Percentiles rank a stretch among this genome's conserved stretches.
phyloP scores from a whole-genome alignment of 495 filamentous ascomycete genomes.

The Aspergillus bridgeri region DNA sequence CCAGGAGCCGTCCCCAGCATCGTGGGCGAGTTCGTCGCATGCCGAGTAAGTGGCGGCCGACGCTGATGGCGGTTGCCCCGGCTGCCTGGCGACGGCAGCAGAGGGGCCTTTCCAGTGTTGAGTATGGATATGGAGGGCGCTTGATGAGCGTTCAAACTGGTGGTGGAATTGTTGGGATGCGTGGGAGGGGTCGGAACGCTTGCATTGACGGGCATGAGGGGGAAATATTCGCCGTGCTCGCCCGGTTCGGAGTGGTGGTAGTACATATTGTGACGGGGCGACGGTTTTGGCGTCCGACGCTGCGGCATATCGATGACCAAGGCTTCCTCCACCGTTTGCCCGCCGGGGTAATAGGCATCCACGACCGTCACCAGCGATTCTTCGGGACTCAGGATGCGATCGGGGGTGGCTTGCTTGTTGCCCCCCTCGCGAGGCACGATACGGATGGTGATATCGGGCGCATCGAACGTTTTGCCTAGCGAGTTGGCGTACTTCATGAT shows the following conservation, averaged over 20 bases:
- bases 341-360: slow-evolving; percentile 83
- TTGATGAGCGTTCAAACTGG: slow-evolving; percentile 23
- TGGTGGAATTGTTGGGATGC: slow-evolving; percentile 38
- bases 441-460: slow-evolving; percentile 77
- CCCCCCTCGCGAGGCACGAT: slow-evolving; percentile 53
- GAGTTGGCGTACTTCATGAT: slow-evolving; percentile 92
- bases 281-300: slow-evolving; percentile 80
- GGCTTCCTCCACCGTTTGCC: slow-evolving; percentile 87
- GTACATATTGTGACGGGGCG: slow-evolving; percentile 58
- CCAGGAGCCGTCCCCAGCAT: slow-evolving; percentile 40
- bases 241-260: slow-evolving; percentile 62
- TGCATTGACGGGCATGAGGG: slow-evolving; percentile 64
- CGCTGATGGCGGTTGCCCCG: slow-evolving; percentile 44
- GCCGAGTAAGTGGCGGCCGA: slow-evolving; percentile 51
- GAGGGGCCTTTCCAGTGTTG: slow-evolving; percentile 72
- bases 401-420: slow-evolving; percentile 46
- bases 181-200: slow-evolving; percentile 36
- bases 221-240: slow-evolving; percentile 86
- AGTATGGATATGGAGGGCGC: slow-evolving; percentile 70
- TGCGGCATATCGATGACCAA: slow-evolving; percentile 84
- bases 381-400: slow-evolving; percentile 77
- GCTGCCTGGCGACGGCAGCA: slow-evolving; percentile 79
- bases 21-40: slow-evolving; percentile 81
- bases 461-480: slow-evolving; percentile 79
- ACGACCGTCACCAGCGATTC: slow-evolving; percentile 75